Evolutionary conservation across 257 asterid species (phyloP), one percentile per base, ranked within the genome.

Genomic region (Verbascum thapsus): DNA sequence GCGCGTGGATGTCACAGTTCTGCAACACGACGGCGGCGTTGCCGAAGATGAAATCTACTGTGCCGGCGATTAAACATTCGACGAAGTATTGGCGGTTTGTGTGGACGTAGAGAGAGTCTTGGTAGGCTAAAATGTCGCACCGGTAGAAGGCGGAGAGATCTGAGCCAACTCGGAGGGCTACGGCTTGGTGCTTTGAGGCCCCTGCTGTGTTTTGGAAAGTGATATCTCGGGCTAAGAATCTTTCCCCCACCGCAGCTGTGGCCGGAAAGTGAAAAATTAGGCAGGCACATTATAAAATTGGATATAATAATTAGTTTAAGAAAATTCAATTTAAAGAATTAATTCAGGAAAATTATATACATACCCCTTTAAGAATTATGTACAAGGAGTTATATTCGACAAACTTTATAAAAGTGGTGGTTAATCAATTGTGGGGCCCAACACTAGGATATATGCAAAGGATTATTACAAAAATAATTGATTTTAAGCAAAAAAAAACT

Each of bases 161-260:
- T 3, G 89, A 72, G 7, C 89, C 89, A 5, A 82, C 89, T 5
- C 94, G 85, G 16, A 85, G 83, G 0, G 94, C 89, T 22, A 85
- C 94, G 2, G 94, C 94, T 51, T 85, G 94, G 70, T 85, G 94
- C 74, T 82, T 82, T 5, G 73, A 45, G 1, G 83, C 63, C 13
- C 94, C 94, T 10, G 94, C 94, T 4, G 89, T 82, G 81, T 85
- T 85, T 23, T 85, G 76, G 53, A 85, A 85, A 2, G 89, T 82
- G 57, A 85, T 74, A 39, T 82, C 94, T 0, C 89, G 76, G 7
- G 94, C 94, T 58, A 85, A 41, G 76, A 85, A 85, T 48, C 61
- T 67, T 15, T 71, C 87, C 3, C 94, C 94, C 10, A 85, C 89
- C 0, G 67, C 89, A 9, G 83, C 94, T 85, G 81, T 67, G 60